A percentile compares a stretch with the other conserved stretches of the same genome.
phyloP scores from a whole-genome alignment of 176 grass and related monocot genomes.

The Eleusine indica region DNA sequence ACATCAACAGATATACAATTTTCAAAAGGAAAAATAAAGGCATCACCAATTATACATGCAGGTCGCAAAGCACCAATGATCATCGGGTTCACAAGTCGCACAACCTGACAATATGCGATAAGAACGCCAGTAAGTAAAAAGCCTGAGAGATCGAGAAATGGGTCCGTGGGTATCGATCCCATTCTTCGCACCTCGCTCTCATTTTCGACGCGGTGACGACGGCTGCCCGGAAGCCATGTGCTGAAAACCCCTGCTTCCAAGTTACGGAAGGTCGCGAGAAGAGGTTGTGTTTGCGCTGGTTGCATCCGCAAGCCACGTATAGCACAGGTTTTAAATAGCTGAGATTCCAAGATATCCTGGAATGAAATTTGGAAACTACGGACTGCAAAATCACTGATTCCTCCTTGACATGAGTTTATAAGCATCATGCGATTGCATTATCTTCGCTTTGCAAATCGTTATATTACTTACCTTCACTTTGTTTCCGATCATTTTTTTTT shows the following conservation, averaged over 20 bases:
- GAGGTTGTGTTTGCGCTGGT: neutral
- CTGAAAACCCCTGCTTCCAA: constrained; percentile 18
- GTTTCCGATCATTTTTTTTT: neutral
- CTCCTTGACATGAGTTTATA: too few relatives aligned
- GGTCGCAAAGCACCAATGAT: neutral
- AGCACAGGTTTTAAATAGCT: neutral
- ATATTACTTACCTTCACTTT: too few relatives aligned
- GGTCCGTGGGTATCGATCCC: constrained; percentile 34
- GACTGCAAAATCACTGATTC: neutral
- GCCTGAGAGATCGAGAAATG: neutral
- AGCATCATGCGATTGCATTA: neutral
- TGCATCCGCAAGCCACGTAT: constrained; percentile 26
- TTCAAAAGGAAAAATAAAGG: neutral
- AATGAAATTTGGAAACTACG: neutral
- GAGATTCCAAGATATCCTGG: neutral
- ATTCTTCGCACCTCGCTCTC: constrained; percentile 11
- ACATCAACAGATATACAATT: neutral
- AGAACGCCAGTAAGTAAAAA: neutral
- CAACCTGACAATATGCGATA: too few relatives aligned
- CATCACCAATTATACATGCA: neutral
- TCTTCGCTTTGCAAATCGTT: neutral
- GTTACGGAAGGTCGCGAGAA: constrained; percentile 26
- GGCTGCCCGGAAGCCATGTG: neutral
- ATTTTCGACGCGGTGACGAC: neutral
- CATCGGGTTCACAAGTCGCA: neutral